Conservation (phyloP, 2,329 filamentous ascomycete genomes). For the Cladosporium cucumerinum region DNA sequence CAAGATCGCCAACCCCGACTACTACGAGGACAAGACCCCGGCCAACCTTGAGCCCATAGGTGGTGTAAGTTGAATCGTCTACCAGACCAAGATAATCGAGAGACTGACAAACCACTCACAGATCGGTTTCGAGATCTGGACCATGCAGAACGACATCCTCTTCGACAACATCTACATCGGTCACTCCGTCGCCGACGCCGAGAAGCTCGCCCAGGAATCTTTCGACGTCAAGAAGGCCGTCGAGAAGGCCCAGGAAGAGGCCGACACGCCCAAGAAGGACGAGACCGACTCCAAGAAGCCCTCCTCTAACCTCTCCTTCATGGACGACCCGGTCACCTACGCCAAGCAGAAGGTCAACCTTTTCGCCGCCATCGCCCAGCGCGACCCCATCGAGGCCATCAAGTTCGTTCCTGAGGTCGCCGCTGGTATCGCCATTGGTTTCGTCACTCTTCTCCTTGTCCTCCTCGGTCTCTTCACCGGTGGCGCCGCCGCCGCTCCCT, state of each 20-base stretch:
- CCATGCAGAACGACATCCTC: slow-evolving; percentile 97
- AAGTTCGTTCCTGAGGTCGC: slow-evolving; percentile 91
- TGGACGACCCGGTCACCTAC: slow-evolving; percentile 83
- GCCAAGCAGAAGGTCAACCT: slow-evolving; percentile 90
- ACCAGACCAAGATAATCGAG: neutral
- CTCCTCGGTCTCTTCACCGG: slow-evolving; percentile 64
- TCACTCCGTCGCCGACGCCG: slow-evolving; percentile 89
- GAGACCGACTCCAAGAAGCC: slow-evolving; percentile 62
- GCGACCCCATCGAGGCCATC: slow-evolving; percentile 77
- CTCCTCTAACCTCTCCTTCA: slow-evolving; percentile 77
- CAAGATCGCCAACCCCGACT: slow-evolving; percentile 96
- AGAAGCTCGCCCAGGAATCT: slow-evolving; percentile 82
- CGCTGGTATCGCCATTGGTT: slow-evolving; percentile 69
- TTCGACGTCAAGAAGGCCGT: slow-evolving; percentile 83
- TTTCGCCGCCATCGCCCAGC: slow-evolving; percentile 80
- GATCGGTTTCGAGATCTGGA: slow-evolving; percentile 99
- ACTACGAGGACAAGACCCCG: slow-evolving; percentile 95
- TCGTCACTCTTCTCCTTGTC: slow-evolving; percentile 67
- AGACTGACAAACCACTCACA: slow-evolving; percentile 36
- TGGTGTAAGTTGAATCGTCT: slow-evolving; percentile 63
- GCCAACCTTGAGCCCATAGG: slow-evolving; percentile 98
- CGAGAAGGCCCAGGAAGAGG: slow-evolving; percentile 77
- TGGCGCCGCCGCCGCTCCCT: slow-evolving; percentile 57
- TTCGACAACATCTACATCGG: slow-evolving; percentile 99
- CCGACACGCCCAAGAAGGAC: slow-evolving; percentile 70